Percentiles rank a stretch among this genome's conserved stretches.
Conservation (phyloP, 2,329 filamentous ascomycete genomes). For the Pseudogymnoascus sp. region DNA sequence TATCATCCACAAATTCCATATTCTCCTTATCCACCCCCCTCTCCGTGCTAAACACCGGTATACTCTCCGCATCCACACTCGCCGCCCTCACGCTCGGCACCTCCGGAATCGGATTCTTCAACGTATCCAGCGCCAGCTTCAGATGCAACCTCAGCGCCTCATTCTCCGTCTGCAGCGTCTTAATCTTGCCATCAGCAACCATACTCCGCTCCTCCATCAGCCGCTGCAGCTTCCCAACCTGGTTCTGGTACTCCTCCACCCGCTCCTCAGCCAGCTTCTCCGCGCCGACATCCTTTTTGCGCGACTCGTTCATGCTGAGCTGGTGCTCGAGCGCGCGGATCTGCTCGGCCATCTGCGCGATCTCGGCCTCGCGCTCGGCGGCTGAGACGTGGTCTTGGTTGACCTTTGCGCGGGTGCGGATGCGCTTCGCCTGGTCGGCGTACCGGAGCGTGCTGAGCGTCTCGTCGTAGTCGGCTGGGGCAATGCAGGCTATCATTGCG, state of each 20-base stretch:
- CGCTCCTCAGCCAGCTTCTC: conserved; percentile 63
- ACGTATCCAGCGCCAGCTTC: conserved; percentile 72
- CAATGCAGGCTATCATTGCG: conserved; percentile 97
- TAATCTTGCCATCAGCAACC: conserved; percentile 89
- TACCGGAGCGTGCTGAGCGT: conserved; percentile 93
- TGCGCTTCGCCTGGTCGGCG: conserved; percentile 94
- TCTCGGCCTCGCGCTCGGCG: conserved; percentile 89
- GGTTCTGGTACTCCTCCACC: conserved; percentile 88
- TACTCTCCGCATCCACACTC: conserved; percentile 23
- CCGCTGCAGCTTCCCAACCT: conserved; percentile 82
- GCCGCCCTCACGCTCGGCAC: conserved; percentile 33
- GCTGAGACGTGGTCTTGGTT: conserved; percentile 93
- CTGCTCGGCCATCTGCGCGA: conserved; percentile 88
- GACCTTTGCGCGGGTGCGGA: conserved; percentile 86
- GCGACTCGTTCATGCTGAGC: conserved; percentile 59
- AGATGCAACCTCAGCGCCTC: conserved; percentile 82
- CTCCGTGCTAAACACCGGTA: conserved; percentile 15
- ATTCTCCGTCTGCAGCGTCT: conserved; percentile 80
- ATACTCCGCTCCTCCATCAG: conserved; percentile 92
- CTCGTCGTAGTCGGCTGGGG: conserved; percentile 92
- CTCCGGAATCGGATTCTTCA: conserved; percentile 83
- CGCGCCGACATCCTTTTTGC: conserved; percentile 66
- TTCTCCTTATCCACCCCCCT: conserved; percentile 26
- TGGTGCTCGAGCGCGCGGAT: conserved; percentile 67
- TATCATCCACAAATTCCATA: conserved; percentile 16